Base-by-base conservation (phyloP, 345 rosid species). In the Eucalyptus melliodora region DNA sequence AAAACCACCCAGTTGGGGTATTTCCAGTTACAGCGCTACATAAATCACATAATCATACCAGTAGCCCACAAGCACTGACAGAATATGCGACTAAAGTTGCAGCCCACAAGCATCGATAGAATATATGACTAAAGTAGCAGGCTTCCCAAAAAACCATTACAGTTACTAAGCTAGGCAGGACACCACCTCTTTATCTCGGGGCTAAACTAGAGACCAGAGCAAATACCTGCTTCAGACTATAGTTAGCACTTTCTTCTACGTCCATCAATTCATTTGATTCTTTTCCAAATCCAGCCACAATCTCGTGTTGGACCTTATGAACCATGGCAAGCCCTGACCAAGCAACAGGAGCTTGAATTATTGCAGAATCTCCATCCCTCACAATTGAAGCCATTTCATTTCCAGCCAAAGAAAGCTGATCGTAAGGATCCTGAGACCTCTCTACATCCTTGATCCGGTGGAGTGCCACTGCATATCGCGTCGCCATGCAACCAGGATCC, bases 371-470 rank as follows among this genome's bases (percentile, higher is more conserved):
- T 90, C 98, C 98, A 92, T 98, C 99, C 92, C 99, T 95, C 90
- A 96, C 89, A 62, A 97, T 94, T 47, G 99, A 97, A 89, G 98
- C 99, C 99, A 98, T 98, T 93, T 98, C 99, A 91, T 98, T 96
- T 89, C 97, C 96, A 89, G 99, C 99, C 98, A 95, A 97, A 24
- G 94, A 90, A 89, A 98, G 96, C 90, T 96, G 98, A 59, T 97
- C 99, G 65, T 94, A 93, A 87, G 95, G 97, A 93, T 97, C 98
- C 92, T 96, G 99, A 93, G 96, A 96, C 93, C 98, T 93, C 94
- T 98, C 99, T 12, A 94, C 97, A 94, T 98, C 99, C 94, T 96
- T 98, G 88, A 96, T 92, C 89, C 99, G 94, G 87, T 96, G 96
- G 60, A 97, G 94, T 89, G 99, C 99, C 90, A 97, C 98, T 85